A percentile compares a stretch with the other conserved stretches of the same genome.
phyloP scores from a whole-genome alignment of 192 early-diverging fungal genomes.

The Rhizoclosmatium globosum region DNA sequence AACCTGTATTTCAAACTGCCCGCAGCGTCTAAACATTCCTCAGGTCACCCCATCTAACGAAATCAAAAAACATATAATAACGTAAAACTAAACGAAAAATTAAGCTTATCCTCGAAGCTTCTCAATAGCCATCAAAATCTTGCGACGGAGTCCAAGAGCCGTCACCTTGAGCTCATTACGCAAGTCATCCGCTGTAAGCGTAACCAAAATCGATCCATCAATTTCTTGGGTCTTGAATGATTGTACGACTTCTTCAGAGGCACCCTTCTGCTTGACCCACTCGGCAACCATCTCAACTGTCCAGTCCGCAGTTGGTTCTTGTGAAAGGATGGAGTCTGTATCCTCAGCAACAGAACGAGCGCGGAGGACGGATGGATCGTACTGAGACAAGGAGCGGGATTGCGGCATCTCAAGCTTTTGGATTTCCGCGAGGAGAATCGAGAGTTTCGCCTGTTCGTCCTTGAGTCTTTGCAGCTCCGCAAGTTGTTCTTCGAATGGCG shows the following conservation, averaged over 20 bases:
- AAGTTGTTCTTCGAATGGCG: neutral
- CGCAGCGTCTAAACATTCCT: too few species aligned
- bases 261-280: conserved; percentile 20
- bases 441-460: neutral
- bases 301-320: neutral
- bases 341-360: neutral
- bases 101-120: neutral
- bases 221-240: conserved; percentile 6
- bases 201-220: conserved; percentile 5
- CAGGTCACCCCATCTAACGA: too few species aligned
- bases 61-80: too few species aligned
- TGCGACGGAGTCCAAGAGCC: neutral
- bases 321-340: neutral
- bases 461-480: neutral
- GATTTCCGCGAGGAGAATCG: conserved; percentile 5
- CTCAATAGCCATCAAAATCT: conserved; percentile 4
- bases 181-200: conserved; percentile 12
- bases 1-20: too few species aligned
- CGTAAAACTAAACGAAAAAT: too few species aligned
- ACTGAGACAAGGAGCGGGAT: too few species aligned
- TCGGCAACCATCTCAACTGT: conserved; percentile 19
- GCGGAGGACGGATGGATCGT: too few species aligned
- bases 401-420: neutral
- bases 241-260: neutral
- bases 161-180: neutral